Evolutionary conservation across 2,329 filamentous ascomycete genomes (phyloP).

Genomic region (Aspergillus oerlinghausenensis): DNA sequence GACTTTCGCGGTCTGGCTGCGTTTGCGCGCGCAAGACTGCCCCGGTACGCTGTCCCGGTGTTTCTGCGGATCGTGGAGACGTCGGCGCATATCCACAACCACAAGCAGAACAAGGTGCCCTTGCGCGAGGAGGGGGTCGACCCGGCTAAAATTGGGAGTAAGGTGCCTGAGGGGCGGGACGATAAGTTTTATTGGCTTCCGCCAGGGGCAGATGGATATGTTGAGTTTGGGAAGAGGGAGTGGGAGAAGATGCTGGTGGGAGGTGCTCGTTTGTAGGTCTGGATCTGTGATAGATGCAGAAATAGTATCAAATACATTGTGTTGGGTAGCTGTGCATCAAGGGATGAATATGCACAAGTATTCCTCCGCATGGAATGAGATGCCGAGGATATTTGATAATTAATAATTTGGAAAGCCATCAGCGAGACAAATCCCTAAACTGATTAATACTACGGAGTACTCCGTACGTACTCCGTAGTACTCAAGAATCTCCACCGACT

Average conservation of each 20-base stretch:
- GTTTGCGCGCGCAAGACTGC: conserved; percentile 57
- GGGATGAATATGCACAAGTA: background rate
- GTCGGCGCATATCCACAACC: conserved; percentile 53
- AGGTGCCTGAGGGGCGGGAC: conserved; percentile 39
- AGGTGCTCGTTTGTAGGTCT: conserved; percentile 41
- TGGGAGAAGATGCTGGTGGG: conserved; percentile 50
- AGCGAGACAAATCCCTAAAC: no score
- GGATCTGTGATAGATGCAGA: background rate
- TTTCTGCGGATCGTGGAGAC: conserved; percentile 61
- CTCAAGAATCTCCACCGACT: background rate
- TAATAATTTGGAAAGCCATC: no score
- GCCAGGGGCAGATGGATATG: conserved; percentile 50
- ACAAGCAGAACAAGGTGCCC: conserved; percentile 75
- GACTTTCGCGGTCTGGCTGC: conserved; percentile 57
- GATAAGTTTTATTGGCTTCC: conserved; percentile 51
- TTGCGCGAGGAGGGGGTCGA: conserved; percentile 64
- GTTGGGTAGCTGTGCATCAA: background rate
- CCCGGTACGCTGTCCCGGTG: conserved; percentile 69
- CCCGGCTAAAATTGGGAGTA: conserved; percentile 43
- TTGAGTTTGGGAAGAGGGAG: conserved; percentile 54
- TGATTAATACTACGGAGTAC: no score
- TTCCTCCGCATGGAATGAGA: background rate
- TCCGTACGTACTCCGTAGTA: no score
- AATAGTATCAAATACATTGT: no score
- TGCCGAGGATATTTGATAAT: no score